Base-by-base conservation (phyloP, 140 eudicot genomes). In the Anethum foeniculum region DNA sequence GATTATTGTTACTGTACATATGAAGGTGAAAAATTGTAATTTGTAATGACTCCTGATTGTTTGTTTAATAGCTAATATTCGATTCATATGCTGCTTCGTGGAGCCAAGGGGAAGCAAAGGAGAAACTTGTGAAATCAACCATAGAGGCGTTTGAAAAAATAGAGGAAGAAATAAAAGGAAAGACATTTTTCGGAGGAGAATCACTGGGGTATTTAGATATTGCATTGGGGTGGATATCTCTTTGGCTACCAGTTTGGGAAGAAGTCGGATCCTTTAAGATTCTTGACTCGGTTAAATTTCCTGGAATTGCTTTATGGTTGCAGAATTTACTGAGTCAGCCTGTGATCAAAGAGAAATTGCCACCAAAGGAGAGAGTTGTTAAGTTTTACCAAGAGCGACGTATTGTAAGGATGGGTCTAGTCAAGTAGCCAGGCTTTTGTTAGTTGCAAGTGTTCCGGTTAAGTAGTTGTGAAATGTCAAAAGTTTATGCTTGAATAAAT, bases 171-270 rank as follows among this genome's bases (percentile, higher is more conserved):
- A 21, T 54, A 54, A 54, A 15, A 27, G 84, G 81, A 14, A 84
- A 68, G 27, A 76, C n/a, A 12, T 80, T 76, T 47, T 80, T 80
- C 16, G 86, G 83, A 75, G 86, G 86, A 38, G 84, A 79, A 4
- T 38, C n/a, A 19, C 2, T 54, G 9, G 62, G 62, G 62, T 54
- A 19, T 2, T 54, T 54, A 21, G 62, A 54, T 19, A 1, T 80
- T 84, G 13, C 82, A 65, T 21, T 81, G 1, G 87, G 84, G 39
- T 81, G 73, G 71, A 38, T 77, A 19, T 25, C 80, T 21, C 60
- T 80, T 12, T n/a, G 27, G 25, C 23, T 80, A 6, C 82, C 82
- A n/a, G 71, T 46, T n/a, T 54, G 62, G 62, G 62, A 54, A 54
- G 11, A 54, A 21, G 62, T 19, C 11, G 62, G 62, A 6, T 51